Evolutionary conservation across 2,329 filamentous ascomycete species (phyloP).

Genomic region (Colletotrichum scovillei): DNA sequence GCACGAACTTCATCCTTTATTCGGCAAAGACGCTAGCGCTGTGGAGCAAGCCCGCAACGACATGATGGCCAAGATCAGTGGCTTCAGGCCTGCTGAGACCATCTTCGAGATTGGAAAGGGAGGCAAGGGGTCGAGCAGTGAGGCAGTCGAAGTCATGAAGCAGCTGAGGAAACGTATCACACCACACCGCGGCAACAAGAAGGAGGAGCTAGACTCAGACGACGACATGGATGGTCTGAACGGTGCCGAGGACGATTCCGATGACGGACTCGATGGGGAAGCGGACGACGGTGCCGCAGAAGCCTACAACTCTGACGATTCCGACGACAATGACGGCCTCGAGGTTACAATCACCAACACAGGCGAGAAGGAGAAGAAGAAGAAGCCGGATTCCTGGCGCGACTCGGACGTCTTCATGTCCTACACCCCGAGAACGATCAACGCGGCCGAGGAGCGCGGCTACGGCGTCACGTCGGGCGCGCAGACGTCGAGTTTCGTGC

Average conservation of each 20-base stretch:
- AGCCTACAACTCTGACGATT: constrained; percentile 50
- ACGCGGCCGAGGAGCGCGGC: constrained; percentile 87
- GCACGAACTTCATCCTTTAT: constrained; percentile 82
- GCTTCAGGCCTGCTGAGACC: constrained; percentile 90
- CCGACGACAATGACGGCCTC: constrained; percentile 72
- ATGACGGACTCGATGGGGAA: constrained; percentile 50
- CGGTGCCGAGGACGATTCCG: constrained; percentile 47
- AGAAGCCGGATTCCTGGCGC: constrained; percentile 46
- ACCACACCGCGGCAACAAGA: constrained; percentile 57
- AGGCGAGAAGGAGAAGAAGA: constrained; percentile 56
- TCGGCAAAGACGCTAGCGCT: constrained; percentile 74
- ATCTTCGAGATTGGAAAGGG: constrained; percentile 93
- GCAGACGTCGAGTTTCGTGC: constrained; percentile 81
- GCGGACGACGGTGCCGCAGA: constrained; percentile 43
- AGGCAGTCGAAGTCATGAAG: constrained; percentile 82
- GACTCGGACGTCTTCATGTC: constrained; percentile 96
- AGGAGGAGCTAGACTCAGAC: constrained; percentile 49
- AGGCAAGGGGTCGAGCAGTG: constrained; percentile 69
- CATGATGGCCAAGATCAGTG: constrained; percentile 90
- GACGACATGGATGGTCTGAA: constrained; percentile 44
- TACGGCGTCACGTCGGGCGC: constrained; percentile 92
- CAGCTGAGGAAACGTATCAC: constrained; percentile 77
- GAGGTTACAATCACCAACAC: constrained; percentile 78
- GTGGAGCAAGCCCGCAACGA: constrained; percentile 79
- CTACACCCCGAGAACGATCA: constrained; percentile 85